Conservation (phyloP, 306 rosid species). For the Ziziphus jujuba region DNA sequence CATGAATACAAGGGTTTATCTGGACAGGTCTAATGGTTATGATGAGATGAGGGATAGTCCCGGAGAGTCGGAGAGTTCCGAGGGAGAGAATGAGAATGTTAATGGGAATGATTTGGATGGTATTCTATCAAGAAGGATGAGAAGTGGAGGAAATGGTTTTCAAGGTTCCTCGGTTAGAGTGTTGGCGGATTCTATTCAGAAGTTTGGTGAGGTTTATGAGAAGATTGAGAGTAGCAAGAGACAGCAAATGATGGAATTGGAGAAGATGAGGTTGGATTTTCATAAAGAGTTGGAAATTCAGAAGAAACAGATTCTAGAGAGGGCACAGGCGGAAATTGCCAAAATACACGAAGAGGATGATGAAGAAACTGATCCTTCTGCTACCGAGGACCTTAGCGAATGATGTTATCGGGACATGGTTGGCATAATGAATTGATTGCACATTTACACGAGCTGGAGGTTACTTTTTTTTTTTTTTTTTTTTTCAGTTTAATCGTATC, state of each 20-base stretch:
- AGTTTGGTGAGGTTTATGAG: conserved; percentile 80
- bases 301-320: conserved; percentile 83
- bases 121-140: conserved; percentile 11
- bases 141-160: conserved; percentile 14
- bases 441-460: background rate
- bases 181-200: conserved; percentile 68
- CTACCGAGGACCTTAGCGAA: conserved; percentile 3
- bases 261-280: conserved; percentile 73
- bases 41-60: conserved; percentile 98
- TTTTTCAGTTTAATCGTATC: background rate
- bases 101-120: conserved; percentile 16
- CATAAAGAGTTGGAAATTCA: conserved; percentile 70
- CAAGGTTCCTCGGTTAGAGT: conserved; percentile 49
- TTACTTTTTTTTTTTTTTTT: background rate
- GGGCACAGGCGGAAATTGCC: conserved; percentile 64
- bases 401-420: conserved; percentile 14
- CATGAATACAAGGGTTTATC: conserved; percentile 70
- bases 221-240: conserved; percentile 80
- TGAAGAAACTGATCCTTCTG: conserved; percentile 37
- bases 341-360: conserved; percentile 60
- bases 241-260: conserved; percentile 84
- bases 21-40: conserved; percentile 69
- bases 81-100: conserved; percentile 39
- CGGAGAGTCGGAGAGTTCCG: conserved; percentile 60
- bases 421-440: conserved; percentile 17